Percentiles rank a stretch among this genome's conserved stretches.
These are phyloP conservation scores for Tuber umbilicatum DNA, from an alignment of 495 filamentous ascomycete species.

Conservation along the genomic window DNA sequence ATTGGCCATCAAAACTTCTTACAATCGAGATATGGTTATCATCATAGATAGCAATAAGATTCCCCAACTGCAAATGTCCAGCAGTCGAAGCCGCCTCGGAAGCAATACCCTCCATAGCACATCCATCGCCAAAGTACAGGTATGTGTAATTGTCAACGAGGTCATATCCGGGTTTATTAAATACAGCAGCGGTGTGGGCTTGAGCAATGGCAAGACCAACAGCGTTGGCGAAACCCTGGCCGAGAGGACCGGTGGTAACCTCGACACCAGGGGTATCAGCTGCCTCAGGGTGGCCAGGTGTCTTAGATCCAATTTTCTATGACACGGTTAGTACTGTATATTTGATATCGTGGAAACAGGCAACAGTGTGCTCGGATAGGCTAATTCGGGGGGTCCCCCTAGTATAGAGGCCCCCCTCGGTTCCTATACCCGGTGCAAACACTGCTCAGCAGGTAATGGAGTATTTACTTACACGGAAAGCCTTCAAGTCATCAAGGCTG, in stretches of 20 bases:
- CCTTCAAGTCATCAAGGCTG: slow-evolving; percentile 83
- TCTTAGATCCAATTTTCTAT: slow-evolving; percentile 51
- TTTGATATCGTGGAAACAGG: background rate
- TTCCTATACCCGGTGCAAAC: background rate
- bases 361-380: background rate
- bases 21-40: slow-evolving; percentile 97
- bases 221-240: slow-evolving; percentile 90
- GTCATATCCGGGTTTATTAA: slow-evolving; percentile 95
- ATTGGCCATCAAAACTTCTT: slow-evolving; percentile 33
- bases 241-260: slow-evolving; percentile 94
- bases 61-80: slow-evolving; percentile 94
- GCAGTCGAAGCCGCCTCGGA: slow-evolving; percentile 85
- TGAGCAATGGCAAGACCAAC: slow-evolving; percentile 96
- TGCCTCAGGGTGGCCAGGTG: slow-evolving; percentile 92
- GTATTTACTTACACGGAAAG: slow-evolving; percentile 56
- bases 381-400: background rate
- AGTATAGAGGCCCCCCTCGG: background rate
- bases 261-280: slow-evolving; percentile 95
- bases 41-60: slow-evolving; percentile 93
- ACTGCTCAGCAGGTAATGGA: background rate
- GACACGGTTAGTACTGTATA: slow-evolving; percentile 1
- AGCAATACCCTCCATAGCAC: slow-evolving; percentile 96
- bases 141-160: slow-evolving; percentile 96
- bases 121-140: slow-evolving; percentile 94
- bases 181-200: slow-evolving; percentile 76